Evolutionary conservation across 352 stramenopile genomes (phyloP).

Genomic region (Aphanomyces invadans): DNA sequence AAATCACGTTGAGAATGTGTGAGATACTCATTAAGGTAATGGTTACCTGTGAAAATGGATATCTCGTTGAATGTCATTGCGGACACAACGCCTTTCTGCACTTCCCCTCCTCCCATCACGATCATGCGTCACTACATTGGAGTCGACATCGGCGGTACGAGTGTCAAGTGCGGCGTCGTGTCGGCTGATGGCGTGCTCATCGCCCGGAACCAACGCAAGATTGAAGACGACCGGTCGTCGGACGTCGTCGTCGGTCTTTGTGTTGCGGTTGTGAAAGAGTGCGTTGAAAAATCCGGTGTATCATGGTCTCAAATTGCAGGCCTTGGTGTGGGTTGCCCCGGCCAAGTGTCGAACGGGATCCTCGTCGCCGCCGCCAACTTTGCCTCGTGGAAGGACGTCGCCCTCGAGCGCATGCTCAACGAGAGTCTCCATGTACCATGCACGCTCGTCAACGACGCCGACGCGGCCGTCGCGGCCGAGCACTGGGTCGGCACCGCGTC

Average conservation of each 20-base stretch:
- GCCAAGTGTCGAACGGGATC: conserved; percentile 45
- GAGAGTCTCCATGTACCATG: conserved; percentile 36
- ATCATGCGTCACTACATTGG: conserved; percentile 32
- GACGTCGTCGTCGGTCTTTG: conserved; percentile 49
- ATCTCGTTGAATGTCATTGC: no score
- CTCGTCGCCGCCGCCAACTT: conserved; percentile 68
- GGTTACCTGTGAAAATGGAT: no score
- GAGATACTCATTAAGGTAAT: no score
- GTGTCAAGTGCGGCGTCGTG: conserved; percentile 67
- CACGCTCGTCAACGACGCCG: conserved; percentile 63
- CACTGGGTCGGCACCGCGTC: conserved; percentile 66
- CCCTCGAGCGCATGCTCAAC: conserved; percentile 47
- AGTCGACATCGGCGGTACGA: conserved; percentile 66
- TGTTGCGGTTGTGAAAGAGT: conserved; percentile 33
- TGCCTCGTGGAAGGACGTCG: conserved; percentile 52
- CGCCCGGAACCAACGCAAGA: conserved; percentile 39
- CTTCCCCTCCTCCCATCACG: background rate
- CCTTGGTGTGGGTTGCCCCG: conserved; percentile 59
- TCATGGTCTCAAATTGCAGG: conserved; percentile 29
- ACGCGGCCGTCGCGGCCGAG: conserved; percentile 72
- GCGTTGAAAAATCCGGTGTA: conserved; percentile 31
- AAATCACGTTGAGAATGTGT: no score
- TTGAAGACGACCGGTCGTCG: conserved; percentile 34
- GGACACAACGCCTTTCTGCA: background rate
- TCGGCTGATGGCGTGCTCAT: conserved; percentile 39